Evolutionary conservation across 1,284 basidiomycete species (phyloP).

Genomic region (Malassezia arunalokei): DNA sequence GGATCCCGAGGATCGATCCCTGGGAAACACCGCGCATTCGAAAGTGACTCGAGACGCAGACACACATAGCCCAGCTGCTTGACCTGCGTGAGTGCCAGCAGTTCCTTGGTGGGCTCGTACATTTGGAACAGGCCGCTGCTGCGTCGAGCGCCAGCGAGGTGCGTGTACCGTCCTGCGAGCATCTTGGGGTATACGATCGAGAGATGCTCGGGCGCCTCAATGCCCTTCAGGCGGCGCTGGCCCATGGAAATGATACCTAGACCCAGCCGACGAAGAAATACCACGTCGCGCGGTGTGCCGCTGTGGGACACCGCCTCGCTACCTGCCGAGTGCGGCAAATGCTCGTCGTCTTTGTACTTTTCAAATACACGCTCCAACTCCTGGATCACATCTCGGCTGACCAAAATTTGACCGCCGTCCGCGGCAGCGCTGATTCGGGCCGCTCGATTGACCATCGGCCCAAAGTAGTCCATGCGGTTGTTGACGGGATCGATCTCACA

Average conservation of each 20-base stretch:
- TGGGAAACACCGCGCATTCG: slow-evolving; percentile 55
- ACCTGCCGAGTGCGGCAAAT: neutral
- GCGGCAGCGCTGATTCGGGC: slow-evolving; percentile 74
- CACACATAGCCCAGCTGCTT: slow-evolving; percentile 64
- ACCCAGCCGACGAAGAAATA: slow-evolving; percentile 63
- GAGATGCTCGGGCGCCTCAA: slow-evolving; percentile 65
- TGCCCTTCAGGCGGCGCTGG: slow-evolving; percentile 81
- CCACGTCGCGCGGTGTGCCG: slow-evolving; percentile 50
- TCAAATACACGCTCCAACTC: slow-evolving; percentile 34
- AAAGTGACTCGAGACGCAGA: slow-evolving; percentile 70
- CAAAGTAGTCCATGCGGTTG: slow-evolving; percentile 70
- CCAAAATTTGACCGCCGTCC: slow-evolving; percentile 87
- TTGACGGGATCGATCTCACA: slow-evolving; percentile 92
- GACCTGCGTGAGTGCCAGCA: slow-evolving; percentile 64
- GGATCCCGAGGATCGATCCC: slow-evolving; percentile 9
- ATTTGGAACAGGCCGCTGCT: slow-evolving; percentile 47
- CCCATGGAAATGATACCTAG: slow-evolving; percentile 67
- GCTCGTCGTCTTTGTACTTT: slow-evolving; percentile 18
- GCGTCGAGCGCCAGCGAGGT: slow-evolving; percentile 47
- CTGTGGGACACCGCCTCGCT: slow-evolving; percentile 22
- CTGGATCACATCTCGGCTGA: slow-evolving; percentile 64
- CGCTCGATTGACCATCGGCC: slow-evolving; percentile 52
- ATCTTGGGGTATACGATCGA: slow-evolving; percentile 70
- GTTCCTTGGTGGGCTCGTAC: slow-evolving; percentile 50
- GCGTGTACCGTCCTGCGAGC: slow-evolving; percentile 58